These are phyloP conservation scores for Fonsecaea pugnacius DNA, from an alignment of 2,329 filamentous ascomycete genomes.

Conservation along the genomic window DNA sequence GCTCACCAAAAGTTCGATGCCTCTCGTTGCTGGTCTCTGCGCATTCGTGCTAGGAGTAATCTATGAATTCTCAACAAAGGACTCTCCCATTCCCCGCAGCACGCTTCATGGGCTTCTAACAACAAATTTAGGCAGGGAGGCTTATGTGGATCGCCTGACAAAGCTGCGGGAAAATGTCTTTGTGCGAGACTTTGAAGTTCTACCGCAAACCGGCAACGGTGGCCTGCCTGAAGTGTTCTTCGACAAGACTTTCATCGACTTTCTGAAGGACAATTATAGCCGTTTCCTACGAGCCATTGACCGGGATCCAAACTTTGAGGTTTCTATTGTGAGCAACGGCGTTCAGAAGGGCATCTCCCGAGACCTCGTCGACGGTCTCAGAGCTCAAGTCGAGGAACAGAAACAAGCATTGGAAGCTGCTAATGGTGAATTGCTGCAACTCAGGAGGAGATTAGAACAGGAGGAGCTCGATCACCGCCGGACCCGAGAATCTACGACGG, in stretches of 20 bases:
- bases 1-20: conserved; percentile 62
- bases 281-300: conserved; percentile 83
- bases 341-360: conserved; percentile 90
- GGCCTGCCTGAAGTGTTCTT: conserved; percentile 80
- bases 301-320: conserved; percentile 84
- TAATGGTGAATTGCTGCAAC: conserved; percentile 59
- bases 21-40: conserved; percentile 78
- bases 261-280: conserved; percentile 94
- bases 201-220: conserved; percentile 65
- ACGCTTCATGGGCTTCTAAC: conserved; percentile 79
- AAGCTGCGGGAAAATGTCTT: conserved; percentile 76
- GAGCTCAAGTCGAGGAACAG: conserved; percentile 75
- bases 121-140: conserved; percentile 78
- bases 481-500: conserved; percentile 61
- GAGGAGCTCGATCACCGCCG: conserved; percentile 74
- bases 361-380: conserved; percentile 84
- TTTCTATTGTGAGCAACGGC: conserved; percentile 77
- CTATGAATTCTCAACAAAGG: conserved; percentile 97
- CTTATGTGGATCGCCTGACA: conserved; percentile 80
- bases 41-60: conserved; percentile 83
- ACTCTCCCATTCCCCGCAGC: conserved; percentile 83
- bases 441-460: conserved; percentile 65
- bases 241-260: conserved; percentile 84
- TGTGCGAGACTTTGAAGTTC: conserved; percentile 87
- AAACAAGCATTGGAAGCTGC: conserved; percentile 63